These are phyloP conservation scores for Clavispora fructus DNA, from an alignment of 805 yeast species.

Conservation along the genomic window DNA sequence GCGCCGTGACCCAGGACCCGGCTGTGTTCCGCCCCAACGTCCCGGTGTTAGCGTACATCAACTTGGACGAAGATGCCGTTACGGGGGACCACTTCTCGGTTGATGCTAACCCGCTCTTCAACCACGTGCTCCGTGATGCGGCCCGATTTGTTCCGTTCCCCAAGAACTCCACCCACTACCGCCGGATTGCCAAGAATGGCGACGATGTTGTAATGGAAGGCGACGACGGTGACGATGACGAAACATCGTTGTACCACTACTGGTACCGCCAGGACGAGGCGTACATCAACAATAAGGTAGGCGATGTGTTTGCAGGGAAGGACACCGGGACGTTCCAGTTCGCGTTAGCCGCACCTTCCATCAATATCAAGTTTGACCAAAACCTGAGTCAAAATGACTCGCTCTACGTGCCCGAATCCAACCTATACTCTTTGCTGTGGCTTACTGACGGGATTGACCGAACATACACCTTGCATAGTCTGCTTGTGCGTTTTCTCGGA, in stretches of 20 bases:
- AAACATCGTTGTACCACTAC: constrained; percentile 27
- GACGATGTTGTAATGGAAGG: constrained; percentile 7
- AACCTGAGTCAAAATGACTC: constrained; percentile 24
- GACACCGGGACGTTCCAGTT: constrained; percentile 31
- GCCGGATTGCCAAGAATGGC: constrained; percentile 13
- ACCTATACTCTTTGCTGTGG: constrained; percentile 30
- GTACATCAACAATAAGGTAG: constrained; percentile 28
- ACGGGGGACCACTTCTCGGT: constrained; percentile 33
- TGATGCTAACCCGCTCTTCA: constrained; percentile 32
- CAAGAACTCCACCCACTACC: constrained; percentile 15
- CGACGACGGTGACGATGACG: constrained; percentile 14
- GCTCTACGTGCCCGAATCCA: constrained; percentile 30
- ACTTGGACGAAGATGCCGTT: constrained; percentile 35
- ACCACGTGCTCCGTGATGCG: constrained; percentile 23
- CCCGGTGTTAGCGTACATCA: constrained; percentile 31
- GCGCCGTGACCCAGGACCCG: constrained; percentile 17
- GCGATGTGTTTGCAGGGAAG: constrained; percentile 17
- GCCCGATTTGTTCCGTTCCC: constrained; percentile 31
- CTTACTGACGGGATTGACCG: constrained; percentile 16
- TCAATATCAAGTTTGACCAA: constrained; percentile 30
- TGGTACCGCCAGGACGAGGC: constrained; percentile 32
- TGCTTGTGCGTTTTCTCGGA: constrained; percentile 33
- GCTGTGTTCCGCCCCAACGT: constrained; percentile 14
- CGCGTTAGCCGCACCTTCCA: constrained; percentile 23
- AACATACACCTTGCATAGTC: constrained; percentile 30